Evolutionary conservation across 305 asterid genomes (phyloP).

Genomic region (Rubia peregrina): DNA sequence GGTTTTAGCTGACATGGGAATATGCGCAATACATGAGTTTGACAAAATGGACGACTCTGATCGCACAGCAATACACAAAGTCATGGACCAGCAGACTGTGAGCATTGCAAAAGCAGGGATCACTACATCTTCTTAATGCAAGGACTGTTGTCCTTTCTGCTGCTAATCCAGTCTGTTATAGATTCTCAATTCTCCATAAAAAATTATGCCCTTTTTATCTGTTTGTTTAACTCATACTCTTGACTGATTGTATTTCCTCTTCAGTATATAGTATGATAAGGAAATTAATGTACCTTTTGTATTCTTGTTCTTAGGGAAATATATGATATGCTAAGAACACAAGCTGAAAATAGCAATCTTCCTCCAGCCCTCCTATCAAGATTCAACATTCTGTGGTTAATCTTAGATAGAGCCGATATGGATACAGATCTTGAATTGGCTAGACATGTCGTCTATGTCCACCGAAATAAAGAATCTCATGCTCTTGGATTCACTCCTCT

Average conservation of each 20-base stretch:
- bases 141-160: conserved; percentile 97
- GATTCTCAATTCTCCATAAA: conserved; percentile 9
- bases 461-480: conserved; percentile 90
- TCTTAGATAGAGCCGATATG: conserved; percentile 96
- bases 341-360: conserved; percentile 95
- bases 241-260: too few species aligned
- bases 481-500: conserved; percentile 94
- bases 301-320: conserved; percentile 58
- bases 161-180: conserved; percentile 97
- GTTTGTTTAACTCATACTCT: too few species aligned
- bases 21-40: conserved; percentile 94
- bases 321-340: conserved; percentile 88
- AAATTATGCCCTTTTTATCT: neutral
- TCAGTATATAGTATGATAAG: neutral
- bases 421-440: conserved; percentile 97
- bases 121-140: conserved; percentile 93
- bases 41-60: conserved; percentile 98
- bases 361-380: conserved; percentile 98
- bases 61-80: conserved; percentile 95
- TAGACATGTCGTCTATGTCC: conserved; percentile 94
- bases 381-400: conserved; percentile 94
- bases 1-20: conserved; percentile 99
- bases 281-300: neutral
- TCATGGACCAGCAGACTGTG: conserved; percentile 98
- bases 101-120: conserved; percentile 99